phyloP scores from a whole-genome alignment of 208 protist species.

The Crithidia expoeki region DNA sequence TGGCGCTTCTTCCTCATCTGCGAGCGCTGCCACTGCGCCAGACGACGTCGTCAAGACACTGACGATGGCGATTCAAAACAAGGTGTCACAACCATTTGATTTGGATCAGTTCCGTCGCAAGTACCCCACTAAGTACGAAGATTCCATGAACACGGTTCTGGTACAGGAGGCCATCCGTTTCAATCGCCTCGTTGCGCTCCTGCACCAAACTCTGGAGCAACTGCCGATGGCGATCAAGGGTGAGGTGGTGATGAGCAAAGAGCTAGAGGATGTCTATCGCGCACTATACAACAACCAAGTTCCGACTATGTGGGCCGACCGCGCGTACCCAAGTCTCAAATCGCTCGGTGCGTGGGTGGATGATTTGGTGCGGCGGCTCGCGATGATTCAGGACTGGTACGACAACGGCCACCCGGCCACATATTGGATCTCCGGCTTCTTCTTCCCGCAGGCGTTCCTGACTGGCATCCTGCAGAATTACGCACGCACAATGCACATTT shows the following conservation, averaged over 20 bases:
- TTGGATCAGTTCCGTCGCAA: slow-evolving; percentile 80
- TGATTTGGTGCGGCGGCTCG: slow-evolving; percentile 89
- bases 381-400: slow-evolving; percentile 96
- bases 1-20: slow-evolving; percentile 6
- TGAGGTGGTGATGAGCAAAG: slow-evolving; percentile 97
- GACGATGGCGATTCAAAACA: slow-evolving; percentile 78
- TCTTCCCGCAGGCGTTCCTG: slow-evolving; percentile 97
- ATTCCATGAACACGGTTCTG: slow-evolving; percentile 99
- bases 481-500: slow-evolving; percentile 92
- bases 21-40: slow-evolving; percentile 50
- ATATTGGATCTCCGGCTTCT: slow-evolving; percentile 98
- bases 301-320: slow-evolving; percentile 86
- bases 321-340: slow-evolving; percentile 96
- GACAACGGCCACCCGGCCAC: slow-evolving; percentile 89
- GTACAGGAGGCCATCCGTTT: slow-evolving; percentile 98
- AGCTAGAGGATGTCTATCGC: slow-evolving; percentile 95
- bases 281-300: slow-evolving; percentile 97
- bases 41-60: slow-evolving; percentile 87
- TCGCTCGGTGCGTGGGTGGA: slow-evolving; percentile 94
- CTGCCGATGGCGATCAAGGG: slow-evolving; percentile 96
- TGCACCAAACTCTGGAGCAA: slow-evolving; percentile 80
- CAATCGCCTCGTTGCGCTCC: slow-evolving; percentile 89
- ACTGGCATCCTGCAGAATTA: slow-evolving; percentile 96
- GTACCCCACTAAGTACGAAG: slow-evolving; percentile 96
- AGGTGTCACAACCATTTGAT: slow-evolving; percentile 84